Conservation (phyloP, 805 yeast genomes). For the Barnettozyma vustinii region DNA sequence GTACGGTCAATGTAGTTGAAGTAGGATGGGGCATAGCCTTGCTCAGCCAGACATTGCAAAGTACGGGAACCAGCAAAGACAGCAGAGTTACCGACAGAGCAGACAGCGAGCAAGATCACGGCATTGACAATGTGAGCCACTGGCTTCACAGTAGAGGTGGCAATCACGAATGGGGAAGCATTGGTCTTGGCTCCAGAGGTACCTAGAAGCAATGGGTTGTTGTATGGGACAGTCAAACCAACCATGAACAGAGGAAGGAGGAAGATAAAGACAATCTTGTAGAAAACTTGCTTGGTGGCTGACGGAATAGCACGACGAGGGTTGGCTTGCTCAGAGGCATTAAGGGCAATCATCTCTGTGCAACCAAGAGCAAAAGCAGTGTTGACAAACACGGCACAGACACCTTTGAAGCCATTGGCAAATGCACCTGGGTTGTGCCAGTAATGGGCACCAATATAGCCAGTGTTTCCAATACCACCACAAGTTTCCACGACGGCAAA, state of each 20-base stretch:
- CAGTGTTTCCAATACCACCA: constrained; percentile 38
- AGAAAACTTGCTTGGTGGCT: constrained; percentile 50
- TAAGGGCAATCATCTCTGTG: constrained; percentile 50
- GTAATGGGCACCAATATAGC: constrained; percentile 45
- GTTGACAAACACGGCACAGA: constrained; percentile 45
- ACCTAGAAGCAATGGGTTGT: constrained; percentile 39
- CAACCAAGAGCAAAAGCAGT: constrained; percentile 62
- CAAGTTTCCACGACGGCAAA: constrained; percentile 41
- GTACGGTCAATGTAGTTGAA: constrained; percentile 47
- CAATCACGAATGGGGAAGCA: constrained; percentile 69
- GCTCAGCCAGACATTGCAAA: constrained; percentile 48
- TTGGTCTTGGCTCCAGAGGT: constrained; percentile 34
- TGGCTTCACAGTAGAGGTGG: constrained; percentile 52
- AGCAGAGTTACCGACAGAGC: constrained; percentile 54
- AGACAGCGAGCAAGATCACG: constrained; percentile 56
- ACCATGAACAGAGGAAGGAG: constrained; percentile 41
- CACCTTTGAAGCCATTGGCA: constrained; percentile 49
- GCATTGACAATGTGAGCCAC: constrained; percentile 62
- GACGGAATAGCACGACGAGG: constrained; percentile 53
- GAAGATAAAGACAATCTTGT: constrained; percentile 48
- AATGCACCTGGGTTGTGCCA: constrained; percentile 55
- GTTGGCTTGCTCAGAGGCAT: constrained; percentile 42
- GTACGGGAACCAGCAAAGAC: constrained; percentile 45
- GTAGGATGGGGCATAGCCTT: constrained; percentile 53
- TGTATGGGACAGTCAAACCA: constrained; percentile 51